These are phyloP conservation scores for Phytophthora kernoviae DNA, from an alignment of 352 stramenopile species.

Conservation along the genomic window DNA sequence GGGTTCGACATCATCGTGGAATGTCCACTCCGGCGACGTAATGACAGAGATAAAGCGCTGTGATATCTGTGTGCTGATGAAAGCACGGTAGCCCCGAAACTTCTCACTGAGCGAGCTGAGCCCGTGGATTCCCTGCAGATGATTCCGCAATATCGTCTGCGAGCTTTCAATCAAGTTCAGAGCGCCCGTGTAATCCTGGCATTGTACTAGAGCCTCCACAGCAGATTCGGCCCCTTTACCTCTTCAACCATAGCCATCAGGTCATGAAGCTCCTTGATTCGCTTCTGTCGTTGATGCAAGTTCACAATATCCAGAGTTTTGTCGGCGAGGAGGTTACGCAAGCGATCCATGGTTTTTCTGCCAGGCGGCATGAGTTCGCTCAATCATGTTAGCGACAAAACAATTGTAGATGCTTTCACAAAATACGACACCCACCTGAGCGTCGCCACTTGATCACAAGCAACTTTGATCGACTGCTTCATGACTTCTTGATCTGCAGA, in stretches of 20 bases:
- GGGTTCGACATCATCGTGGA: slow-evolving; percentile 54
- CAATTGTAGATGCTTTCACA: background rate
- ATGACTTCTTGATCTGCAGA: slow-evolving; percentile 87
- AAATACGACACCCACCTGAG: slow-evolving; percentile 57
- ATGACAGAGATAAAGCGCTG: slow-evolving; percentile 82
- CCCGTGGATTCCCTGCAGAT: slow-evolving; percentile 81
- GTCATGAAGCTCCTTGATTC: slow-evolving; percentile 81
- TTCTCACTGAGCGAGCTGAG: slow-evolving; percentile 79
- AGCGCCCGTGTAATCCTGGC: slow-evolving; percentile 81
- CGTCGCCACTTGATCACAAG: slow-evolving; percentile 81
- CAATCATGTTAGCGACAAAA: slow-evolving; percentile 4
- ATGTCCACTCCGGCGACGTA: slow-evolving; percentile 84
- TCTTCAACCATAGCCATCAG: slow-evolving; percentile 85
- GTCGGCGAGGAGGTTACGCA: slow-evolving; percentile 79
- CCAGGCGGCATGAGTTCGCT: background rate
- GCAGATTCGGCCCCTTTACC: slow-evolving; percentile 83
- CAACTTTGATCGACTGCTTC: slow-evolving; percentile 79
- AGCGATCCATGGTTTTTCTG: slow-evolving; percentile 82
- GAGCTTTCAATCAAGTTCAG: slow-evolving; percentile 82
- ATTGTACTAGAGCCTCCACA: slow-evolving; percentile 85
- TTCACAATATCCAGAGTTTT: slow-evolving; percentile 89
- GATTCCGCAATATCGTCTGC: slow-evolving; percentile 63
- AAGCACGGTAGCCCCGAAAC: slow-evolving; percentile 66
- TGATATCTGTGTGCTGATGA: slow-evolving; percentile 81
- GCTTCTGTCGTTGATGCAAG: slow-evolving; percentile 82